Percentiles rank a stretch among this genome's conserved stretches.
phyloP scores from a whole-genome alignment of 306 rosid genomes.

The Purshia tridentata region DNA sequence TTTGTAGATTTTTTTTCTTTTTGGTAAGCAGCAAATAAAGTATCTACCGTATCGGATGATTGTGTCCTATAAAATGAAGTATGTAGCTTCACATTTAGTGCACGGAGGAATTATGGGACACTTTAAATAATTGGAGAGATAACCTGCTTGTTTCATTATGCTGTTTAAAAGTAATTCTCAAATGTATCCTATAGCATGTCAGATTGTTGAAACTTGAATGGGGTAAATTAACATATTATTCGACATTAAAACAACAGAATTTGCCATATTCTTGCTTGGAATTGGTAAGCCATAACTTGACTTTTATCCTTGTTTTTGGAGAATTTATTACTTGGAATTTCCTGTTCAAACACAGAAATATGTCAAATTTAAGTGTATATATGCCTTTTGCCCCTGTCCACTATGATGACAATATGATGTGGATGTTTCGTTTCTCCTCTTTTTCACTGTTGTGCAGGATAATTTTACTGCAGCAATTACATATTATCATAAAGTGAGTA shows the following conservation, averaged over 20 bases:
- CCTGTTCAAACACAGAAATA: not conserved
- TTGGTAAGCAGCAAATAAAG: too few species aligned
- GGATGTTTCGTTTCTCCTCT: constrained; percentile 8
- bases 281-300: not conserved
- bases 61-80: too few species aligned
- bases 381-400: not conserved
- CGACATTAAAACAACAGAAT: not conserved
- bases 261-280: not conserved
- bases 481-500: constrained; percentile 83
- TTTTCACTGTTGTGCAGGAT: constrained; percentile 55
- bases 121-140: not conserved
- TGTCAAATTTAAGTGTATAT: not conserved
- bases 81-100: too few species aligned
- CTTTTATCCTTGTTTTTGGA: too few species aligned
- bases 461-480: constrained; percentile 68
- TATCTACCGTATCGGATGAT: too few species aligned
- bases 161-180: not conserved
- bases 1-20: too few species aligned
- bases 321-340: not conserved
- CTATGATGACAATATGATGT: constrained; percentile 9
- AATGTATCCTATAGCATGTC: not conserved
- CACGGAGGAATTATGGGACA: too few species aligned
- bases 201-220: not conserved
- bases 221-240: not conserved
- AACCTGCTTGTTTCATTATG: not conserved